Evolutionary conservation across 768 basidiomycete genomes (phyloP), one percentile per base, ranked within the genome.

Genomic region (Mrakia frigida): DNA sequence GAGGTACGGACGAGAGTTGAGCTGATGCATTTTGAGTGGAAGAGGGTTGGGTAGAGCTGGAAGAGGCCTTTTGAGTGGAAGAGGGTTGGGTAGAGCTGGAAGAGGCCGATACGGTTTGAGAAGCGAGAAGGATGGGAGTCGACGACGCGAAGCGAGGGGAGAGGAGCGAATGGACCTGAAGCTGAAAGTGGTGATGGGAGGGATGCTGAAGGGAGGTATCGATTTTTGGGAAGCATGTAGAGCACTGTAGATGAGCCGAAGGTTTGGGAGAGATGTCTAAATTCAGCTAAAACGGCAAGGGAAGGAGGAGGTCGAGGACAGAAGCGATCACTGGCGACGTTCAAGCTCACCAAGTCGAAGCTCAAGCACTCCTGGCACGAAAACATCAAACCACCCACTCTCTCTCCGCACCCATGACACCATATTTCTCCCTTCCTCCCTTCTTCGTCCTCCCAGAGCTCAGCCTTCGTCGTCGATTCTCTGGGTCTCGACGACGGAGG

Each of bases 401-500:
- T 35, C 65, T 68, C 65, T 39, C 65, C 65, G 43, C 65, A 68
- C 6, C 65, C 65, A 68, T 68, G 65, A 39, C 65, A 68, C 65
- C 65, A 68, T 35, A 68, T n/a, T 39, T 68, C 65, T 21, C 65
- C 65, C 65, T 35, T 68, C 35, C 65, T 21, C 1, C 65, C 65
- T 9, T 68, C 23, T 39, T 68, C 37, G 3, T 68, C 65, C 37
- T 37, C 65, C 65, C 65, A 68, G 0, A 68, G 65, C 65, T 68
- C 65, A 6, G 43, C 56, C 28, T 56, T 56, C 56, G n/a, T 56
- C 3, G 56, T 9, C 25, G n/a, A 28, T 25, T 13, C 46, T 50
- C 11, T 25, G n/a, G 56, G 56, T 11, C 10, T n/a, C 14, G 50
- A 52, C 5, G 56, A n/a, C 9, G 56, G n/a, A 3, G 56, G 56